Evolutionary conservation across 2,329 filamentous ascomycete species (phyloP), one percentile per base, ranked within the genome.

Genomic region (Byssoonygena ceratinophila): DNA sequence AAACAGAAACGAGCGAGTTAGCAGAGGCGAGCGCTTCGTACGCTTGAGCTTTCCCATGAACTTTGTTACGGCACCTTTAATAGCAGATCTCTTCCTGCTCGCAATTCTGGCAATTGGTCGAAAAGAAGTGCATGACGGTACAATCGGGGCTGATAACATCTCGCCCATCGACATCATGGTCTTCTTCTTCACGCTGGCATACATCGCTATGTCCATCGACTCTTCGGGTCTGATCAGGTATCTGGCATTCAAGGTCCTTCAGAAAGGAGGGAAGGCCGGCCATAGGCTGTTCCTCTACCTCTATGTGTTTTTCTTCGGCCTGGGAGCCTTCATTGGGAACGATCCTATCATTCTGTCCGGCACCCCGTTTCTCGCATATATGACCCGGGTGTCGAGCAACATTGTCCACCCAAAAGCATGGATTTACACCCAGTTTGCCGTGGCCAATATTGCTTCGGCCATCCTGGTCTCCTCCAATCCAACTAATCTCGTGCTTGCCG

Each of bases 381-480:
- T 88, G 82, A 87, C 83, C 0, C 74, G 83, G 5, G 83, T 86
- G 0, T 86, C 83, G 0, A 81, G 77, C 66, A 87, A 87, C 58
- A 87, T 88, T 54, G 68, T 76, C 9, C 79, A 85, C 53, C 83
- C 84, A 0, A 72, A 80, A 60, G 84, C 84, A 0, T 87, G 84
- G 84, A 86, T 87, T 20, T 77, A 81, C 59, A 79, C 78, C 1
- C 84, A 88, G 54, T 87, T 87, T 53, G 77, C 84, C 14, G 66
- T 86, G 1, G 83, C 83, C 48, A 87, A 87, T 56, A 84, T 87
- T 45, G 81, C 80, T 1, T 87, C 84, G 0, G 83, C 85, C 0
- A 85, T 87, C 22, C 71, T 89, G 11, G 85, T 89, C 8, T 87
- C 84, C 0, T 87, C 84, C 0, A 88, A 88, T 55, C 85, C 85